phyloP scores from a whole-genome alignment of 805 yeast genomes.

The Zygoascus tannicola region DNA sequence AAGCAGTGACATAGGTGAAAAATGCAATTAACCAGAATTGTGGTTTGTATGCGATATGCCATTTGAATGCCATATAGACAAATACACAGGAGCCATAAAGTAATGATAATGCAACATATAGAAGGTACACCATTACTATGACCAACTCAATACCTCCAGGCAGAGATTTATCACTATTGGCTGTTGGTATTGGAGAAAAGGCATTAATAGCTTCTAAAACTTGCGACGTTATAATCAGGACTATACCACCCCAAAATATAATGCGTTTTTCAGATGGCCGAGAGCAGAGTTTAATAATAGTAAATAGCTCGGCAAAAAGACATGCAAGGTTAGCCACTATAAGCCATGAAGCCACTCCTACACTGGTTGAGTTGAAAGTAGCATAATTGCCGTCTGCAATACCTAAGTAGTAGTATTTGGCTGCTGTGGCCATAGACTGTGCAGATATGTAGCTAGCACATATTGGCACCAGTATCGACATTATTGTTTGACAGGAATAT shows the following conservation, averaged over 20 bases:
- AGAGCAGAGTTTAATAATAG: slow-evolving; percentile 13
- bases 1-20: slow-evolving; percentile 10
- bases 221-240: slow-evolving; percentile 7
- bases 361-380: no score
- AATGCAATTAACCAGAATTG: slow-evolving; percentile 8
- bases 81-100: slow-evolving; percentile 15
- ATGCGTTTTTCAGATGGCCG: slow-evolving; percentile 15
- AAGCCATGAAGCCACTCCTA: slow-evolving; percentile 1
- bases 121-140: slow-evolving; percentile 18
- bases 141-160: slow-evolving; percentile 15
- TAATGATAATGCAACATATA: slow-evolving; percentile 17
- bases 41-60: slow-evolving; percentile 13
- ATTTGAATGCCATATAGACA: slow-evolving; percentile 12
- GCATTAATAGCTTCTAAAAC: slow-evolving; percentile 10
- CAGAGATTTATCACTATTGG: slow-evolving; percentile 7
- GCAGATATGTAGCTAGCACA: background rate
- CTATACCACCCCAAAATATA: slow-evolving; percentile 11
- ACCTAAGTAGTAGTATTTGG: slow-evolving; percentile 8
- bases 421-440: background rate
- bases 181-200: slow-evolving; percentile 7
- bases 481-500: background rate
- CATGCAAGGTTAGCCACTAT: slow-evolving; percentile 4
- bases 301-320: slow-evolving; percentile 14
- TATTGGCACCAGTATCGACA: background rate
- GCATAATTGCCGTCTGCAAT: slow-evolving; percentile 14